Evolutionary conservation across 805 yeast genomes (phyloP), one percentile per base, ranked within the genome.

Genomic region (Clavispora carvajalis): DNA sequence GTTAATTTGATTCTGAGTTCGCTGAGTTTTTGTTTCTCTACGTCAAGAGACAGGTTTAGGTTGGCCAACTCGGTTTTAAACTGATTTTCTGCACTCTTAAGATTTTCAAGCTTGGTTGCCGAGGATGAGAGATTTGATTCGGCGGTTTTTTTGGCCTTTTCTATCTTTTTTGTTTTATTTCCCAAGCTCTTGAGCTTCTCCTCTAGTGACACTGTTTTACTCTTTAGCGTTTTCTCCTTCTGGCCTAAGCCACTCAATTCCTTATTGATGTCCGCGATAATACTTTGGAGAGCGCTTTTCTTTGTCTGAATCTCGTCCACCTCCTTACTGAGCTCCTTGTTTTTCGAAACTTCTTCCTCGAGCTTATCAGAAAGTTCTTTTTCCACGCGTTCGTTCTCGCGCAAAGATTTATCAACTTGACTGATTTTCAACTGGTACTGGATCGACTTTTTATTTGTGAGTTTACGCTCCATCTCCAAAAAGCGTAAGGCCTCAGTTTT

Each of bases 101-200:
- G 62, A 16, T 67, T 68, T 7, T 67, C 59, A 4, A 82, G 57
- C 51, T 77, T 75, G 15, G 65, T 55, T 29, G 72, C 67, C 3
- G 79, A 64, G 24, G 76, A 69, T 1, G 63, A 58, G 5, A 78
- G 52, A 0, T 74, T 60, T 23, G 67, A 67, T 10, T 65, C 66
- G 36, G 82, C 76, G 3, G 70, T 53, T 13, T 69, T 69, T 31
- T 80, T 65, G 1, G 74, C 59, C 51, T 83, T 85, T 38, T 69
- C 71, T 1, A 79, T 66, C 51, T 84, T 85, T 49, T 73, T 76
- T 33, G 69, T 69, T 52, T 83, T 85, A 24, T 65, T 69, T 23
- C 64, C 71, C 33, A 80, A 59, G 57, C 84, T 86, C 60, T 85
- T 88, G 39, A 74, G 63, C 59, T 80, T 83, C 60, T 91, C 97